Conservation (phyloP, 768 basidiomycete genomes). For the Boletus rubescentipes region DNA sequence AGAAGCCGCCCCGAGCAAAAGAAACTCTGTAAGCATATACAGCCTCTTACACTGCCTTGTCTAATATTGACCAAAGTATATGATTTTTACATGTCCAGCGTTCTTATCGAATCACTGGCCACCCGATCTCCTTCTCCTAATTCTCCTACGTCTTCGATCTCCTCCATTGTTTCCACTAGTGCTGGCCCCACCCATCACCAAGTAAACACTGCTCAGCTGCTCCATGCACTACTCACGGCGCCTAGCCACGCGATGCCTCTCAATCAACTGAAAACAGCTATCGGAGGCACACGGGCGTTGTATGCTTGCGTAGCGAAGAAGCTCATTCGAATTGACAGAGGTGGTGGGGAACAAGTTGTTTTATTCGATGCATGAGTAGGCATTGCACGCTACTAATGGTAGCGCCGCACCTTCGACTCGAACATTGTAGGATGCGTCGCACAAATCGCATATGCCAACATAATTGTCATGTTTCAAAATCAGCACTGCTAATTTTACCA, state of each 20-base stretch:
- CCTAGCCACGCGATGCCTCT: conserved; percentile 59
- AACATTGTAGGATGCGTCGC: neutral
- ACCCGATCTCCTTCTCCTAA: conserved; percentile 47
- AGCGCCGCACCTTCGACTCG: neutral
- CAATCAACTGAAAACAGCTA: conserved; percentile 57
- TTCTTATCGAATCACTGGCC: conserved; percentile 57
- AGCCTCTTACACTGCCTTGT: neutral
- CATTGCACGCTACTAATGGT: neutral
- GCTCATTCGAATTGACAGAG: conserved; percentile 72
- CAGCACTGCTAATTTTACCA: neutral
- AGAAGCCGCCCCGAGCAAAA: conserved; percentile 50
- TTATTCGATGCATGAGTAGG: conserved; percentile 54
- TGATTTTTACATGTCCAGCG: conserved; percentile 34
- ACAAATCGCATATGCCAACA: neutral
- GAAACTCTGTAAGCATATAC: conserved; percentile 57
- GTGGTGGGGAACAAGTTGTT: conserved; percentile 72
- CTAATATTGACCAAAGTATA: neutral
- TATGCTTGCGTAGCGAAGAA: conserved; percentile 83
- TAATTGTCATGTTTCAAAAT: neutral
- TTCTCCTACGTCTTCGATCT: conserved; percentile 60
- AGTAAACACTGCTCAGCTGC: conserved; percentile 66
- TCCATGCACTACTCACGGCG: conserved; percentile 55
- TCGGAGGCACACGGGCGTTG: conserved; percentile 61
- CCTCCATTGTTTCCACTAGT: conserved; percentile 40
- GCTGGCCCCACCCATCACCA: conserved; percentile 61